Evolutionary conservation across 805 yeast species (phyloP).

Genomic region (Pichia deserticola): DNA sequence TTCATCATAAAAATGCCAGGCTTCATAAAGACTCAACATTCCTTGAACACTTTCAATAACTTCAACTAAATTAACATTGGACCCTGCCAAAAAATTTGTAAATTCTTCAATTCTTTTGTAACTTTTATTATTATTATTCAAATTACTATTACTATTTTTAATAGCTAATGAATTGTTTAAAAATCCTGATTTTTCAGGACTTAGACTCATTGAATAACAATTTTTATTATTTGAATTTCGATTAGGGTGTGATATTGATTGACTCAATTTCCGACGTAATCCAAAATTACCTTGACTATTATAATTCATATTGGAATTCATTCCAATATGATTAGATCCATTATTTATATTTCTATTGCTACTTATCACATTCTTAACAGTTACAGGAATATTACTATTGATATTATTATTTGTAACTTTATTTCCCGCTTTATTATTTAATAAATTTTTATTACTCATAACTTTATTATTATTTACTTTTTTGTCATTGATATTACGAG

Average conservation of each 20-base stretch:
- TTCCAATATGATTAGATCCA: not conserved
- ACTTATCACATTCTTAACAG: not conserved
- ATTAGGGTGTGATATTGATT: not conserved
- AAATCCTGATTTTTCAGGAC: constrained; percentile 1
- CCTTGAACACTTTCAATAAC: constrained; percentile 82
- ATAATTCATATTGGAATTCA: no score
- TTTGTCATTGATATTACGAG: no score
- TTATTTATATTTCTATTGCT: not conserved
- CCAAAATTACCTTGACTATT: not conserved
- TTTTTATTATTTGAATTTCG: not conserved
- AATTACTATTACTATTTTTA: not conserved
- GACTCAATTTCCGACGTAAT: constrained; percentile 7
- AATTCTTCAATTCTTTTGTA: constrained; percentile 45
- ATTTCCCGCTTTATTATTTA: no score
- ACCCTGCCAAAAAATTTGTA: constrained; percentile 60
- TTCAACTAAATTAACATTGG: constrained; percentile 70
- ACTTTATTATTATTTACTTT: no score
- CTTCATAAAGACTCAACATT: constrained; percentile 68
- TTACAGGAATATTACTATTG: not conserved
- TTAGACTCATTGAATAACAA: not conserved
- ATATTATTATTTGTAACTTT: not conserved
- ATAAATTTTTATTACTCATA: no score
- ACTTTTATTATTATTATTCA: not conserved
- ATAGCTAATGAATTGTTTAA: not conserved
- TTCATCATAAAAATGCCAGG: constrained; percentile 85